Evolutionary conservation across 441 rosid species (phyloP), one percentile per base, ranked within the genome.

Genomic region (Pelargonium cotyledonis): DNA sequence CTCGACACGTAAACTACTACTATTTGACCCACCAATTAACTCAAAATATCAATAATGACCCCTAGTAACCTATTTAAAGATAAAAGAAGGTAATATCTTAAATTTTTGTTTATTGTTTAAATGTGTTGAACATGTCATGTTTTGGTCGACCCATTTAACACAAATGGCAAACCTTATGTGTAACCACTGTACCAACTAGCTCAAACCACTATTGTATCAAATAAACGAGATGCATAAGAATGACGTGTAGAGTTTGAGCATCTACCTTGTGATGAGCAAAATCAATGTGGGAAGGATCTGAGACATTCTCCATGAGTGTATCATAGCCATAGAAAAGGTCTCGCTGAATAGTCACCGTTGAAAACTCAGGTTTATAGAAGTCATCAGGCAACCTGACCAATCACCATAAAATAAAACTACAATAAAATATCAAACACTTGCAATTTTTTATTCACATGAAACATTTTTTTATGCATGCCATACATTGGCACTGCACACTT

Each of bases 231-330:
- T 35, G 55, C 4, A 44, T 53, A 18, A 26, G 66, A 15, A 53
- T 2, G 31, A 2, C 31, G 31, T 26, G 31, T 26, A 26, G 31
- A 26, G 31, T 6, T 66, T 16, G 12, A 35, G 58, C 35, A 68
- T 10, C 14, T 70, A 94, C 96, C 96, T 87, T 94, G 80, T 94
- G 99, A 86, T 89, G 96, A 66, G 97, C 96, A 75, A 91, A 89
- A 76, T 91, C 89, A 61, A 91, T 91, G 77, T 89, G 97, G 43
- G 97, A 89, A 73, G 99, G 99, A 84, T 94, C 97, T 58, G 99
- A 91, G 73, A 94, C 99, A 57, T 94, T 91, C 78, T 94, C 99
- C 97, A 91, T 88, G 41, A 94, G 92, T 67, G 96, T 94, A 80
- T 94, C 95, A 71, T 91, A 94, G 44, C 95, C 94, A 77, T 94